These are phyloP conservation scores for Biscogniauxia mediterranea DNA, from an alignment of 2,329 filamentous ascomycete genomes.

Conservation along the genomic window DNA sequence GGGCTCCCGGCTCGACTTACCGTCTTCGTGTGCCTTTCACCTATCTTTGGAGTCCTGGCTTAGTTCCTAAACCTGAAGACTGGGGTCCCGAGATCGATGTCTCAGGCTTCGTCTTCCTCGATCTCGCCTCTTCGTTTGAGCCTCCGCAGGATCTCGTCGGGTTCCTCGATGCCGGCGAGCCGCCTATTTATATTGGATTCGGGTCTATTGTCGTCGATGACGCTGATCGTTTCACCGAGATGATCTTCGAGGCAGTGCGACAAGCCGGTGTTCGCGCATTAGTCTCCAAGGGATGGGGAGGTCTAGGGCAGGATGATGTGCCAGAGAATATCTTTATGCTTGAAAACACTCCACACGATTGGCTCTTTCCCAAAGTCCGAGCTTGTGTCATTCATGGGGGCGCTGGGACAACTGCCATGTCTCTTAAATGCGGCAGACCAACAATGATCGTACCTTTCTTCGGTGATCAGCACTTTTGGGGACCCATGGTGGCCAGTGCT, in stretches of 20 bases:
- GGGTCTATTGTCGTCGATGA: slow-evolving; percentile 76
- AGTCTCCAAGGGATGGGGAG: slow-evolving; percentile 75
- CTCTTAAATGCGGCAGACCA: slow-evolving; percentile 67
- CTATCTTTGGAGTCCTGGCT: slow-evolving; percentile 67
- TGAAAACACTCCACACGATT: slow-evolving; percentile 73
- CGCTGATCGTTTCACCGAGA: slow-evolving; percentile 63
- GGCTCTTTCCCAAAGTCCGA: slow-evolving; percentile 67
- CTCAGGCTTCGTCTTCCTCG: slow-evolving; percentile 76
- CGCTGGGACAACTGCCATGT: slow-evolving; percentile 73
- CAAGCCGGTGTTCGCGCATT: slow-evolving; percentile 66
- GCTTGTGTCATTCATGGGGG: slow-evolving; percentile 76
- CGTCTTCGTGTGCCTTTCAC: slow-evolving; percentile 73
- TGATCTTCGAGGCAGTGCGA: slow-evolving; percentile 69
- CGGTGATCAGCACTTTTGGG: slow-evolving; percentile 79
- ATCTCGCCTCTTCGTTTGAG: slow-evolving; percentile 60
- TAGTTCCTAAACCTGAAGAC: slow-evolving; percentile 66
- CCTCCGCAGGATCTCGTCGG: slow-evolving; percentile 54
- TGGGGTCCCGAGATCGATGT: slow-evolving; percentile 71
- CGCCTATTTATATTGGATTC: slow-evolving; percentile 73
- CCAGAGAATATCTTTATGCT: slow-evolving; percentile 69
- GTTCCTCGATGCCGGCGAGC: slow-evolving; percentile 56
- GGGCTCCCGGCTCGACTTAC: slow-evolving; percentile 73
- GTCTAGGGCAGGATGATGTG: slow-evolving; percentile 58
- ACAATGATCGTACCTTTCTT: slow-evolving; percentile 80
- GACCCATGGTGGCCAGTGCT: slow-evolving; percentile 62